Percentiles rank a stretch among this genome's conserved stretches.
phyloP scores from a whole-genome alignment of 2,329 filamentous ascomycete species.

The Aureobasidium sp. region DNA sequence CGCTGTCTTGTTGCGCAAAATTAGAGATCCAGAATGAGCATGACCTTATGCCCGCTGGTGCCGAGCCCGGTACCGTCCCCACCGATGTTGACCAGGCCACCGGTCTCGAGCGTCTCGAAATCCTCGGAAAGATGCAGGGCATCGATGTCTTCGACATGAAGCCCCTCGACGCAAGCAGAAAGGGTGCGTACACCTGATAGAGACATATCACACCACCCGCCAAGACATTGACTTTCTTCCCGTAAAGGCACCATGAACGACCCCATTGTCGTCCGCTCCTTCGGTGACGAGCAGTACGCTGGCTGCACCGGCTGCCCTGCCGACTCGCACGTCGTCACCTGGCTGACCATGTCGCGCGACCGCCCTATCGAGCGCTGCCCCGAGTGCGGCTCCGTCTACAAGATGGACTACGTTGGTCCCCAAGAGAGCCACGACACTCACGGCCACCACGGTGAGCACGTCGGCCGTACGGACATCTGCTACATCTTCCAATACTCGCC shows the following conservation, averaged over 20 bases:
- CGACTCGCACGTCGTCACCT: constrained; percentile 84
- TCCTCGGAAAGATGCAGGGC: constrained; percentile 98
- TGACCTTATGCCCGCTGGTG: constrained; percentile 84
- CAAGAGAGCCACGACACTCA: constrained; percentile 62
- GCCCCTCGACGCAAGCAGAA: constrained; percentile 83
- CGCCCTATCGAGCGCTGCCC: constrained; percentile 91
- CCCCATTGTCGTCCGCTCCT: constrained; percentile 84
- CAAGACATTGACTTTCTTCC: not conserved
- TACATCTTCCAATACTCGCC: not conserved
- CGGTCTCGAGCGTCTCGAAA: constrained; percentile 96
- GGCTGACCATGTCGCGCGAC: constrained; percentile 82
- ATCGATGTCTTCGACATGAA: constrained; percentile 98
- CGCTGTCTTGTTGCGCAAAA: constrained; percentile 12
- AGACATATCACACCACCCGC: constrained; percentile 4
- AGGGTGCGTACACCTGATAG: constrained; percentile 50
- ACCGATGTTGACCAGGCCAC: constrained; percentile 94
- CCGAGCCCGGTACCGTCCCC: constrained; percentile 72
- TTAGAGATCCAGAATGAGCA: constrained; percentile 73
- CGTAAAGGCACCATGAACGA: constrained; percentile 71
- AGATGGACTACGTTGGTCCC: constrained; percentile 94
- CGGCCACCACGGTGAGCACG: constrained; percentile 45
- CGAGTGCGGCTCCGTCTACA: constrained; percentile 93
- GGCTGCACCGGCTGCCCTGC: constrained; percentile 92
- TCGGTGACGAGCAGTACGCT: constrained; percentile 91
- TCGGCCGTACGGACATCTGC: not conserved